Evolutionary conservation across 2,329 filamentous ascomycete species (phyloP), one percentile per base, ranked within the genome.

Genomic region (Venturia pyrina): DNA sequence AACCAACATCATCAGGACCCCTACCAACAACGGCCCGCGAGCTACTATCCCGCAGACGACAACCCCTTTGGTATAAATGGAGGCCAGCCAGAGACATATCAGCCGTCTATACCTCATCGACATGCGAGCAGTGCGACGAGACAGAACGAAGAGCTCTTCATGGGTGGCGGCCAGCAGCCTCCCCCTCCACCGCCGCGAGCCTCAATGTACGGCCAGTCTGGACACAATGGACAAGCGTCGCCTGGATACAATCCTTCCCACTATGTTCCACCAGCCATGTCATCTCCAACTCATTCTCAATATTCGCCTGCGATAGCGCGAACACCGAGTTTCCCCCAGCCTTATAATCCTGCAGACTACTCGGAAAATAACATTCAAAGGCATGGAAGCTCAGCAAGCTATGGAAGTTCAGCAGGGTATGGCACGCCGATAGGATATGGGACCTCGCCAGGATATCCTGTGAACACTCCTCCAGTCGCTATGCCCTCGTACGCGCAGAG

Each of bases 81-180:
- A 10, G 59, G 46, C 5, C 56, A 48, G 43, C 56, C 32, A 62
- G 34, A 62, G 56, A 43, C 64, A 19, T 43, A 65, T 46, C 24
- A 48, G 19, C 21, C 41, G 6, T 32, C 48, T 5, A 28, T 65
- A n/a, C 60, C 65, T 40, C n/a, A 50, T 37, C 28, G 65, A 24
- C 43, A 46, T 60, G 28, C 21, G 70, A 77, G 71, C 73, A 74
- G 70, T 68, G 71, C 70, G 69, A 71, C 65, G 70, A 77, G 74
- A 72, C 74, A 73, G 69, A 71, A 73, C 15, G 86, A 89, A 70
- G 88, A 90, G 76, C 79, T 89, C 67, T 90, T 89, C 78, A 78
- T 89, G 70, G 79, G 73, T 66, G 70, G 69, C 34, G 44, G 46
- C 28, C 24, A 41, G 57, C 68, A 65, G 64, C 21, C 48, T 24